A percentile compares a stretch with the other conserved stretches of the same genome.
These are phyloP conservation scores for Leucocoprinus leucothites DNA, from an alignment of 768 basidiomycete species.

Conservation along the genomic window DNA sequence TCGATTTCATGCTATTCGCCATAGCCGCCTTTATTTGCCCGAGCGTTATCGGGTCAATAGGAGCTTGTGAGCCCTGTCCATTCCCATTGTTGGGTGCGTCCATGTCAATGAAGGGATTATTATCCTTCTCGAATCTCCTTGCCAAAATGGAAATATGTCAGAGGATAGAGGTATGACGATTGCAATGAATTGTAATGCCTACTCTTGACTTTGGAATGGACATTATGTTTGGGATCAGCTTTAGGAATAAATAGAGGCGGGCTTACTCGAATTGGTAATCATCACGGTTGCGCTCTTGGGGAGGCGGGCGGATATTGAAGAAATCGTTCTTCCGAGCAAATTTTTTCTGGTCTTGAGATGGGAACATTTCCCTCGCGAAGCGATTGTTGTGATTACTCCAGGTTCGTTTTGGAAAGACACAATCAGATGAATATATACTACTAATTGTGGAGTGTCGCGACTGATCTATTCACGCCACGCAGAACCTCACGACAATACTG, in stretches of 20 bases:
- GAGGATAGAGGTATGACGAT: background rate
- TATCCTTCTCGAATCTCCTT: constrained; percentile 9
- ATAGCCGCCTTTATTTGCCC: constrained; percentile 80
- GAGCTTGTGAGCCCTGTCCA: constrained; percentile 29
- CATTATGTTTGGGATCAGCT: constrained; percentile 1
- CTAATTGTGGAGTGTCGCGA: background rate
- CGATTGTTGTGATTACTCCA: background rate
- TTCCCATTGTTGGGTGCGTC: constrained; percentile 12
- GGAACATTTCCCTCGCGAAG: constrained; percentile 4
- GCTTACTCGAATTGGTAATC: constrained; percentile 10
- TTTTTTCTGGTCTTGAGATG: constrained; percentile 4
- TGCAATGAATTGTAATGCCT: background rate
- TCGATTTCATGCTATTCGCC: constrained; percentile 66
- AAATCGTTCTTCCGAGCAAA: background rate
- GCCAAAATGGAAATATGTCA: background rate
- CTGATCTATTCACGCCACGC: constrained; percentile 1
- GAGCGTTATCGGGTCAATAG: constrained; percentile 72
- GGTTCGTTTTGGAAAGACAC: background rate
- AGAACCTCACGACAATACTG: background rate
- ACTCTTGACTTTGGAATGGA: constrained; percentile 4
- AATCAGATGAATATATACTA: background rate
- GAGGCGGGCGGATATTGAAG: background rate
- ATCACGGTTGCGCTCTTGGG: background rate
- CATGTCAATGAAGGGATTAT: constrained; percentile 12
- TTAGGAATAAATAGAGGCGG: constrained; percentile 6